A percentile compares a stretch with the other conserved stretches of the same genome.
Conservation (phyloP, 2,329 filamentous ascomycete species). For the Aspergillus viridinutans region DNA sequence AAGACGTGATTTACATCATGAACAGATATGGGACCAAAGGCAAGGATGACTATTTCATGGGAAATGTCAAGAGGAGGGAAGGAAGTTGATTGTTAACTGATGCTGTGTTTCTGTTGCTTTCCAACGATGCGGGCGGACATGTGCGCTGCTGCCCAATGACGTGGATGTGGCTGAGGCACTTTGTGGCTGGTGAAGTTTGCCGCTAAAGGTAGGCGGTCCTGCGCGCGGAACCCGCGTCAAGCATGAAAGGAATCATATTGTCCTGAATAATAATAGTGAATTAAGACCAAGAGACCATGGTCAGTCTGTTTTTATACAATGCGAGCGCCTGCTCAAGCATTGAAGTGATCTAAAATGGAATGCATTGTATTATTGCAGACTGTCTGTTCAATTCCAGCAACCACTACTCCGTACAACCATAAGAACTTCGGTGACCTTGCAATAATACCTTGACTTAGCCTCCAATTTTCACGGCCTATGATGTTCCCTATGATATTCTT, state of each 20-base stretch:
- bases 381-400: background rate
- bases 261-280: background rate
- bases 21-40: background rate
- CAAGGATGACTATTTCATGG: background rate
- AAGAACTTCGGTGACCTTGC: background rate
- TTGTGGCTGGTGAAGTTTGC: conserved; percentile 13
- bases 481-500: conserved; percentile 1
- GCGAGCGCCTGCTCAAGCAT: background rate
- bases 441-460: background rate
- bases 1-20: background rate
- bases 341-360: background rate
- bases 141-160: conserved; percentile 27
- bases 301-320: background rate
- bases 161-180: conserved; percentile 23
- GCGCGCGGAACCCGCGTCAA: conserved; percentile 11
- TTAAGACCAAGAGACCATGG: background rate
- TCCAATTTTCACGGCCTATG: background rate
- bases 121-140: conserved; percentile 2
- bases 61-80: background rate
- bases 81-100: background rate
- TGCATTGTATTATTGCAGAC: background rate
- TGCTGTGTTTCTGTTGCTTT: background rate
- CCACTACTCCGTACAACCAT: background rate
- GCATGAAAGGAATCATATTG: background rate
- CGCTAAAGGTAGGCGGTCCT: conserved; percentile 13